A percentile compares a stretch with the other conserved stretches of the same genome.
Conservation (phyloP, 129 eudicot genomes). For the Tagetes patula region DNA sequence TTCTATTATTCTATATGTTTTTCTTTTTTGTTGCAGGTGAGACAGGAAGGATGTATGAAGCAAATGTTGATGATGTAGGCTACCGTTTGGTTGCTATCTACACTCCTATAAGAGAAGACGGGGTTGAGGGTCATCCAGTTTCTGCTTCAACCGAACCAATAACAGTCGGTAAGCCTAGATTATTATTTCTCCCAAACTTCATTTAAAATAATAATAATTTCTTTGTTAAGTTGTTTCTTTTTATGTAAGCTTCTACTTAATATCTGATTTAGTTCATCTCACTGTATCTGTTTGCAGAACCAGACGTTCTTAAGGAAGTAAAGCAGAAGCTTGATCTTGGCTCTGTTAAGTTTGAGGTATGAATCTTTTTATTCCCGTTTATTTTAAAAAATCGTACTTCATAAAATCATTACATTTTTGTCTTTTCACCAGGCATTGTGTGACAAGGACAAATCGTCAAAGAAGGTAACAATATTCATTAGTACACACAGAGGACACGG, state of each 20-base stretch:
- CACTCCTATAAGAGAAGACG: slow-evolving; percentile 96
- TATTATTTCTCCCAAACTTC: not conserved
- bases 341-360: slow-evolving; percentile 94
- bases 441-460: slow-evolving; percentile 81
- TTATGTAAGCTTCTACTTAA: not conserved
- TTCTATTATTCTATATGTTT: not conserved
- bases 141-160: slow-evolving; percentile 95
- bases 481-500: not conserved
- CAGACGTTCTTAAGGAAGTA: slow-evolving; percentile 94
- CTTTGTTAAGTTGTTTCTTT: not conserved
- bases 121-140: slow-evolving; percentile 84
- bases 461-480: slow-evolving; percentile 51
- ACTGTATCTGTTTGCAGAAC: slow-evolving; percentile 54
- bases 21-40: slow-evolving; percentile 57
- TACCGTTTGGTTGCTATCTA: slow-evolving; percentile 92
- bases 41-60: slow-evolving; percentile 99
- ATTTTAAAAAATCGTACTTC: not conserved
- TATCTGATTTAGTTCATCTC: not conserved
- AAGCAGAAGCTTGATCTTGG: slow-evolving; percentile 92
- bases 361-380: not conserved
- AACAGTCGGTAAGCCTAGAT: slow-evolving; percentile 65
- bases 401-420: slow-evolving; percentile 10
- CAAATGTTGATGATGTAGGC: slow-evolving; percentile 98
- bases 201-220: not conserved
- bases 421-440: slow-evolving; percentile 65